These are phyloP conservation scores for Salix viminalis DNA, from an alignment of 345 rosid genomes.

Conservation along the genomic window DNA sequence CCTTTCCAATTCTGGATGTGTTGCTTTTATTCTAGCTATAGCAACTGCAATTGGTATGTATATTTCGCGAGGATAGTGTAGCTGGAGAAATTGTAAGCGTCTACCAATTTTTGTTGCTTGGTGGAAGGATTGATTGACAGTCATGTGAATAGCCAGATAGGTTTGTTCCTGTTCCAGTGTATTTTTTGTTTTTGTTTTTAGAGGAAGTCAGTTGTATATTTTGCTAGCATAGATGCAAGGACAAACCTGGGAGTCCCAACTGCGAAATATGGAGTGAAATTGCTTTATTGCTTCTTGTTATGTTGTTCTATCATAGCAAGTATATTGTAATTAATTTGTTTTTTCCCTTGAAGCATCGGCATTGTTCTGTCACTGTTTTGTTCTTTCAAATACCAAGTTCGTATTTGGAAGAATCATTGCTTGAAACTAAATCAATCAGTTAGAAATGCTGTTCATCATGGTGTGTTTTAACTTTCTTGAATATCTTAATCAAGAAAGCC, in stretches of 20 bases:
- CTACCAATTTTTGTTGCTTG: conserved; percentile 34
- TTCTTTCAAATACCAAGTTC: not conserved
- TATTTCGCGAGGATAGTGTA: not conserved
- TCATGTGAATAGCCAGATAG: conserved; percentile 32
- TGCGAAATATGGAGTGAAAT: conserved; percentile 7
- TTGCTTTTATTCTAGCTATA: not conserved
- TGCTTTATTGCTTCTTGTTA: conserved; percentile 10
- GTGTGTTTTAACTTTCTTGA: not conserved
- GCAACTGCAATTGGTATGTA: not conserved
- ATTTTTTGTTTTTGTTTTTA: conserved; percentile 1
- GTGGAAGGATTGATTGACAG: conserved; percentile 18
- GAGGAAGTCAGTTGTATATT: conserved; percentile 26
- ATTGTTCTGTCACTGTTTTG: not conserved
- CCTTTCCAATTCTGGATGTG: conserved; percentile 11
- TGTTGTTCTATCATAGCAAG: not conserved
- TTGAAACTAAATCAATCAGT: not conserved
- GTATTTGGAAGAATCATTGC: not conserved
- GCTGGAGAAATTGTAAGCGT: conserved; percentile 8
- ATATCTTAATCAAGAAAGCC: not conserved
- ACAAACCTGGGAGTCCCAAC: conserved; percentile 14
- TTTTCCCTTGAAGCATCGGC: not conserved
- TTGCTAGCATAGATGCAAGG: conserved; percentile 18
- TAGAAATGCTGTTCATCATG: not conserved
- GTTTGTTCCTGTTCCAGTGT: not conserved
- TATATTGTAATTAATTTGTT: not conserved